These are phyloP conservation scores for Aspergillus floridensis DNA, from an alignment of 2,329 filamentous ascomycete genomes.

Conservation along the genomic window DNA sequence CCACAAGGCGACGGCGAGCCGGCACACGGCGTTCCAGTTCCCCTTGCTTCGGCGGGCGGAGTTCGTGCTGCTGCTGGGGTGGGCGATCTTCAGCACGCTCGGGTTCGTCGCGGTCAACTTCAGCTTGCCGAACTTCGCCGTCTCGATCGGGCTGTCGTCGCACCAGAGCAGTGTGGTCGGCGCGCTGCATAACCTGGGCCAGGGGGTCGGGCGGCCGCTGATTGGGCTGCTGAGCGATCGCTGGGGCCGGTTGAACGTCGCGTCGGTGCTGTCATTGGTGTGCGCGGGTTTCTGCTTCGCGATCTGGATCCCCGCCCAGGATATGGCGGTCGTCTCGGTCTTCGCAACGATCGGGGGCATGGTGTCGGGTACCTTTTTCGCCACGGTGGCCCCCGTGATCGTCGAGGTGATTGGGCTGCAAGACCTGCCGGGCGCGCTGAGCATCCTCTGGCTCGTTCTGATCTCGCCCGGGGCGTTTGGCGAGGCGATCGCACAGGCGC, in stretches of 20 bases:
- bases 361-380: conserved; percentile 51
- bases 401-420: conserved; percentile 56
- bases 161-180: conserved; percentile 56
- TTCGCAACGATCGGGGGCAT: conserved; percentile 46
- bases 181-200: conserved; percentile 60
- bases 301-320: conserved; percentile 48
- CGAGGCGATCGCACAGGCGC: conserved; percentile 55
- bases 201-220: conserved; percentile 52
- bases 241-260: conserved; percentile 59
- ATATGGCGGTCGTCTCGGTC: conserved; percentile 44
- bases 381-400: conserved; percentile 52
- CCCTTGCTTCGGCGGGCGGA: background rate
- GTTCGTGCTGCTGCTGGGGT: background rate
- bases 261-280: conserved; percentile 22
- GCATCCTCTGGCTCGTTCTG: conserved; percentile 55
- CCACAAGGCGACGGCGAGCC: background rate
- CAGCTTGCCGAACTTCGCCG: conserved; percentile 59
- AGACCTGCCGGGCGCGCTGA: conserved; percentile 51
- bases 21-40: background rate
- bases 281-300: conserved; percentile 24
- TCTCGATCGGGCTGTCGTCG: conserved; percentile 53
- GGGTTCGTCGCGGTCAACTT: conserved; percentile 63
- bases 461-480: conserved; percentile 42
- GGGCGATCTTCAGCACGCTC: conserved; percentile 50
- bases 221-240: conserved; percentile 59